These are phyloP conservation scores for Eimeria sp. DNA, from an alignment of 169 alveolate species.

Conservation along the genomic window DNA sequence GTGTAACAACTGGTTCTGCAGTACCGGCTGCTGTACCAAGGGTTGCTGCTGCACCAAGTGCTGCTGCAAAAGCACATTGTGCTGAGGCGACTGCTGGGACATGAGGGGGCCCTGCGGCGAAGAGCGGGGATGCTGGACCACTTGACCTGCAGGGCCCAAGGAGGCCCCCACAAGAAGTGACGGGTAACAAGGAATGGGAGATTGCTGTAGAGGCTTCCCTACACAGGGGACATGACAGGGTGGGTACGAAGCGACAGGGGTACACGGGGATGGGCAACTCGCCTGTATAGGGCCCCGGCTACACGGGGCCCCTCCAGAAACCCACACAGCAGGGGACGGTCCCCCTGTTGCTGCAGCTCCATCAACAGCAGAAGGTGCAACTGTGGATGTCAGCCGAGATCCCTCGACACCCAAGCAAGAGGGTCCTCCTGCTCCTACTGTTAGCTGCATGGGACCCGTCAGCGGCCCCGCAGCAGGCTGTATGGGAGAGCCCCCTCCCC, in stretches of 20 bases:
- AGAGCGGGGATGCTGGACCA: constrained; percentile 36
- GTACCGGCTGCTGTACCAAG: neutral
- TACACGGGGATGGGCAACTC: constrained; percentile 21
- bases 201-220: neutral
- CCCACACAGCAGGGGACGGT: constrained; percentile 26
- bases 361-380: neutral
- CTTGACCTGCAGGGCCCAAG: constrained; percentile 29
- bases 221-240: constrained; percentile 16
- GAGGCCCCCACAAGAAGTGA: constrained; percentile 30
- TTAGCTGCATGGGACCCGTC: constrained; percentile 5
- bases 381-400: neutral
- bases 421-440: constrained; percentile 17
- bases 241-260: neutral
- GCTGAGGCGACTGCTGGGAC: constrained; percentile 58
- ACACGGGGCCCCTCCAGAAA: constrained; percentile 26
- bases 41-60: constrained; percentile 34
- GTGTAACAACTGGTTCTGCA: constrained; percentile 18
- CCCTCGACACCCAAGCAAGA: constrained; percentile 37
- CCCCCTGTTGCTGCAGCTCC: constrained; percentile 3
- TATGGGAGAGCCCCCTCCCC: constrained; percentile 7
- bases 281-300: constrained; percentile 19
- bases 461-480: neutral
- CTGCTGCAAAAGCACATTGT: constrained; percentile 18
- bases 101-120: constrained; percentile 17
- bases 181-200: constrained; percentile 21